These are phyloP conservation scores for Fusarium clavum DNA, from an alignment of 2,329 filamentous ascomycete species.

Conservation along the genomic window DNA sequence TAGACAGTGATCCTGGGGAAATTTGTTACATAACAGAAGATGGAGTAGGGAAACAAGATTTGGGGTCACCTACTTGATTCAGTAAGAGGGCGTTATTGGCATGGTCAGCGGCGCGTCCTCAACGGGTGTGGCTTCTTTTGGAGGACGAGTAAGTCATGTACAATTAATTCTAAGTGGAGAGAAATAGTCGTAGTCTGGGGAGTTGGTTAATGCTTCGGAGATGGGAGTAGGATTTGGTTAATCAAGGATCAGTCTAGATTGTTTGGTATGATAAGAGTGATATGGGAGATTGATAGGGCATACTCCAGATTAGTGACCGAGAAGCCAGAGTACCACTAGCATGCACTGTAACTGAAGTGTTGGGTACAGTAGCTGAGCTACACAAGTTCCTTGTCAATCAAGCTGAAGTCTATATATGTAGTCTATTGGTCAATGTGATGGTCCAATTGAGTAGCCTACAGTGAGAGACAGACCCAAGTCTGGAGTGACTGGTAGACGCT, in stretches of 20 bases:
- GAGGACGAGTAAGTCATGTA: no score
- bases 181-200: neutral
- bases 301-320: constrained; percentile 7
- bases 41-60: constrained; percentile 3
- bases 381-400: constrained; percentile 20
- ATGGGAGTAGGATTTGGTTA: constrained; percentile 16
- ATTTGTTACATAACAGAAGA: constrained; percentile 21
- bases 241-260: constrained; percentile 6
- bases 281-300: neutral
- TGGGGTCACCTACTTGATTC: constrained; percentile 5
- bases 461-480: neutral
- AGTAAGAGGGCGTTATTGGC: neutral
- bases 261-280: constrained; percentile 1
- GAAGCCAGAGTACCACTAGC: neutral
- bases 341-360: neutral
- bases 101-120: neutral
- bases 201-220: constrained; percentile 6
- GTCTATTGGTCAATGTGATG: constrained; percentile 14
- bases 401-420: neutral
- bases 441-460: neutral
- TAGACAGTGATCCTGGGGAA: neutral
- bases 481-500: neutral
- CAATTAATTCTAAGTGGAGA: neutral
- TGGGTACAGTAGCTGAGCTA: constrained; percentile 2
- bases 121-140: neutral